phyloP scores from a whole-genome alignment of 176 grass and related monocot species.

The Cenchrus americanus region DNA sequence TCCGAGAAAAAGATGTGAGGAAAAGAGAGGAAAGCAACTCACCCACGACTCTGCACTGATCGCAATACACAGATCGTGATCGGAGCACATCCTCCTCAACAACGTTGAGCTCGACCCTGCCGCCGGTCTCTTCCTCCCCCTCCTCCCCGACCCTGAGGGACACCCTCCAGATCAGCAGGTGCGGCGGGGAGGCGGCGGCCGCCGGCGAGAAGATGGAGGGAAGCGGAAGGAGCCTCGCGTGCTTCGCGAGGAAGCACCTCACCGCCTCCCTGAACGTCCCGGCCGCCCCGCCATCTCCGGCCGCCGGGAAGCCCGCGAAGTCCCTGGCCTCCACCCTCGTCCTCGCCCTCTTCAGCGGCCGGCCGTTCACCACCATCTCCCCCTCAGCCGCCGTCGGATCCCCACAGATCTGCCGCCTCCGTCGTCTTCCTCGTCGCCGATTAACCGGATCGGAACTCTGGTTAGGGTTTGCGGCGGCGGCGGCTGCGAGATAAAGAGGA shows the following conservation, averaged over 20 bases:
- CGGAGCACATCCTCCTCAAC: constrained; percentile 92
- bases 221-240: constrained; percentile 65
- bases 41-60: constrained; percentile 99
- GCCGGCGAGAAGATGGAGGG: constrained; percentile 69
- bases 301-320: constrained; percentile 50
- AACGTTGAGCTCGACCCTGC: constrained; percentile 69
- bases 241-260: constrained; percentile 69
- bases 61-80: constrained; percentile 91
- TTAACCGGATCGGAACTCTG: constrained; percentile 58
- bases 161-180: constrained; percentile 77
- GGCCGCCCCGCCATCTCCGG: constrained; percentile 49
- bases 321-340: constrained; percentile 58
- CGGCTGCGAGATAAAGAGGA: constrained; percentile 53
- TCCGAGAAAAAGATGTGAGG: background rate
- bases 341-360: constrained; percentile 88
- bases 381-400: constrained; percentile 54
- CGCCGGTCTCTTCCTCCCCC: constrained; percentile 37
- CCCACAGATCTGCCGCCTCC: constrained; percentile 37
- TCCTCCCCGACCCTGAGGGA: constrained; percentile 55
- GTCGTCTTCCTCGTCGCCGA: constrained; percentile 48
- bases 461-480: constrained; percentile 80
- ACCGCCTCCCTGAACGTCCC: constrained; percentile 80
- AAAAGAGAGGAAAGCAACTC: constrained; percentile 55
- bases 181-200: constrained; percentile 57
- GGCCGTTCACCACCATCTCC: constrained; percentile 94